Evolutionary conservation across 1,139 yeast genomes (phyloP), one percentile per base, ranked within the genome.

Genomic region (Taiozyma onychis): DNA sequence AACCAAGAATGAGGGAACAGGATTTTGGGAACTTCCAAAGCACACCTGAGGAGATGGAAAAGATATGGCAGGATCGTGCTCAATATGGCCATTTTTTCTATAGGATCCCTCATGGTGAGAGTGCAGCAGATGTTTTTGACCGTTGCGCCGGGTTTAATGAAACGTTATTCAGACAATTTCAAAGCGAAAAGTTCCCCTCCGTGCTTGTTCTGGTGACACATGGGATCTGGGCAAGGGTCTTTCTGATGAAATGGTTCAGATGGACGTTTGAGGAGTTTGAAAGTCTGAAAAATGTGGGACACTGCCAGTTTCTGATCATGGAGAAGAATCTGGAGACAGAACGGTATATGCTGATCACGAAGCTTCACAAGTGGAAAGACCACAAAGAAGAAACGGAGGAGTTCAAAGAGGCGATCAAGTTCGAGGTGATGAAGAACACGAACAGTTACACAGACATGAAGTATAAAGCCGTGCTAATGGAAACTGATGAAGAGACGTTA

Each of bases 91-190:
- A 89, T 67, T 90, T 90, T 59, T 90, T 90, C 67, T 90, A 86
- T 65, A 70, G 97, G 50, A 90, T 90, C 35, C 97, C 97, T 11
- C 83, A 87, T 62, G 97, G 97, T 5, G 97, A 90, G 66, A 85
- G 93, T 61, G 97, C 97, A 0, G 97, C 97, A 0, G 97, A 90
- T 66, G 97, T 90, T 4, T 90, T 83, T 67, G 97, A 90, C 66
- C 72, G 97, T 46, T 85, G 91, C 54, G 87, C 96, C 2, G 87
- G 95, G 39, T 90, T 90, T 66, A 89, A 89, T 64, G 97, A 89
- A 66, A 81, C 95, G 0, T 68, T 90, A 44, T 88, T 84, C 65
- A 74, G 97, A 43, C 95, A 87, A 63, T 90, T 90, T 63, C 80
- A 79, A 52, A 73, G 74, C 47, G 83, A 78, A 24, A 73, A 77